A percentile compares a stretch with the other conserved stretches of the same genome.
phyloP scores from a whole-genome alignment of 371 early-diverging fungal genomes.

The Apophysomyces sp. region DNA sequence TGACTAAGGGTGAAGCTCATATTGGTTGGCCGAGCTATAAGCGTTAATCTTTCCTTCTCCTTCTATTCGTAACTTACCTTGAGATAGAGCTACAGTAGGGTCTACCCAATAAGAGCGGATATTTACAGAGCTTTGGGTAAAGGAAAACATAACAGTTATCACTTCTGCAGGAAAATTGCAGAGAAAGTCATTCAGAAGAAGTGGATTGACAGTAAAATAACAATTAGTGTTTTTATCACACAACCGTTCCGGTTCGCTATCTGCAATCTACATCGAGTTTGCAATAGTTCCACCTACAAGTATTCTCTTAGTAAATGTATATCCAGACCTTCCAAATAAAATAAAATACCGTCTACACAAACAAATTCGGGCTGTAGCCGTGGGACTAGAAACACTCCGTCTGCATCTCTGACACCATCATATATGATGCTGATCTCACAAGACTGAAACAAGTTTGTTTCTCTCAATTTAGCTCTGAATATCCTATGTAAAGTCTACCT shows the following conservation, averaged over 20 bases:
- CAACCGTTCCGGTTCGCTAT: constrained; percentile 9
- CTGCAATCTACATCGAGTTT: constrained; percentile 15
- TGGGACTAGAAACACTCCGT: not conserved
- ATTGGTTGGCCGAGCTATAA: constrained; percentile 10
- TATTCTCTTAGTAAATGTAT: not conserved
- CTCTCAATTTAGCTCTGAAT: constrained; percentile 10
- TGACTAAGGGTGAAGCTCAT: constrained; percentile 14
- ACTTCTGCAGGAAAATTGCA: constrained; percentile 10
- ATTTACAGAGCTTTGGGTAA: constrained; percentile 9
- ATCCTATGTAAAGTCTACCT: constrained; percentile 6
- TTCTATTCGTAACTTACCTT: no score
- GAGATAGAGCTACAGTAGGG: not conserved
- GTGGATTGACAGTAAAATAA: constrained; percentile 12
- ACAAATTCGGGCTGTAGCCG: constrained; percentile 4
- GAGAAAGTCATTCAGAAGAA: constrained; percentile 10
- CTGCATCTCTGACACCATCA: not conserved
- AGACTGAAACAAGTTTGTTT: constrained; percentile 2
- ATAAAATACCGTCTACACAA: constrained; percentile 4
- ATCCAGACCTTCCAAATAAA: no score
- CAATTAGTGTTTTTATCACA: constrained; percentile 12
- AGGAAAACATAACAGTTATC: constrained; percentile 8
- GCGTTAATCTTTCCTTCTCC: no score
- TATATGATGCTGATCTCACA: constrained; percentile 5
- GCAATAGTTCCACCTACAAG: constrained; percentile 10
- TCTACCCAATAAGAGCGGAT: constrained; percentile 9